phyloP scores from a whole-genome alignment of 208 protist genomes.

The Phytomonas sp. region DNA sequence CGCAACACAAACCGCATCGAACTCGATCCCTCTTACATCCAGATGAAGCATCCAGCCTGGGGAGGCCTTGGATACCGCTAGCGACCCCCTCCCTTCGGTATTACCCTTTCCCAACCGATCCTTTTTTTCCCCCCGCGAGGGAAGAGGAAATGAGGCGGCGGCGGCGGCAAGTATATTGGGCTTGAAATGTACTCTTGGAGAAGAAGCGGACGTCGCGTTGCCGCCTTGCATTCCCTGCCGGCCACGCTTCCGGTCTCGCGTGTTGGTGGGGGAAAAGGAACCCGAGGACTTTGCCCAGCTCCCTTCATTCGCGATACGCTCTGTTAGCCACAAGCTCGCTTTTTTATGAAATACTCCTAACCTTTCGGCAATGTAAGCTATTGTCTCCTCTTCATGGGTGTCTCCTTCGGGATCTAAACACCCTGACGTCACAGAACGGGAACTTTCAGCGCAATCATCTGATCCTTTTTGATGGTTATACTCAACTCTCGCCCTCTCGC shows the following conservation, averaged over 20 bases:
- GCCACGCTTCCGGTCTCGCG: neutral
- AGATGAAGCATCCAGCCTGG: constrained; percentile 35
- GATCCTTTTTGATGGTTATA: neutral
- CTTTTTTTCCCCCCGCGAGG: neutral
- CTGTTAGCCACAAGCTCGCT: constrained; percentile 36
- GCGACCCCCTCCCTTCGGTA: neutral
- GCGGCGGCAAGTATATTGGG: constrained; percentile 1
- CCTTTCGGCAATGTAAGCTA: neutral
- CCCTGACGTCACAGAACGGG: neutral
- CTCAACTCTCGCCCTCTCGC: neutral
- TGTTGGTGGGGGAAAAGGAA: neutral
- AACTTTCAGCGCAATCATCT: neutral
- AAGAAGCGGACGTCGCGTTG: constrained; percentile 9
- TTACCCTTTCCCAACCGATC: neutral
- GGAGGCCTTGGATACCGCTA: neutral
- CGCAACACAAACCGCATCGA: constrained; percentile 40
- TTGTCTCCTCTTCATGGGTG: neutral
- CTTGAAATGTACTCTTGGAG: constrained; percentile 9
- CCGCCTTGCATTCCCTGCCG: neutral
- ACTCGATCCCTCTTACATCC: constrained; percentile 70
- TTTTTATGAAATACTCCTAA: neutral
- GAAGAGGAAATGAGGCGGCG: neutral
- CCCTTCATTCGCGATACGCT: constrained; percentile 66
- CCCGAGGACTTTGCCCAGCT: constrained; percentile 30
- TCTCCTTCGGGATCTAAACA: neutral